Evolutionary conservation across 371 early-diverging fungal species (phyloP).

Genomic region (Rhizopus sp.): DNA sequence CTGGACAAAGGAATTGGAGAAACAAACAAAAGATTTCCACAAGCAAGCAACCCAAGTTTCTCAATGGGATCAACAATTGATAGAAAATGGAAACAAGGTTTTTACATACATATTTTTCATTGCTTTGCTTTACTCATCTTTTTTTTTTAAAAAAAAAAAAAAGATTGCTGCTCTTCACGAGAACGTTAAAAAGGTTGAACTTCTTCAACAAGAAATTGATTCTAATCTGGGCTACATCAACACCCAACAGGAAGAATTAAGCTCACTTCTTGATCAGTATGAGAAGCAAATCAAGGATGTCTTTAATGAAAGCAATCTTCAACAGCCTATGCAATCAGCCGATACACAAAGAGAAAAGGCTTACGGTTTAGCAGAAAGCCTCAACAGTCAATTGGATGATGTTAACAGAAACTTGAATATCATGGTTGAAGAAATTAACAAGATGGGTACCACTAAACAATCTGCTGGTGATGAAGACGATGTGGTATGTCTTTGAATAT

Average conservation of each 20-base stretch:
- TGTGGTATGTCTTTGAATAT: conserved; percentile 22
- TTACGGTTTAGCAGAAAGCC: conserved; percentile 80
- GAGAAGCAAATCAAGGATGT: conserved; percentile 69
- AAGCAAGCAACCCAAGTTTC: conserved; percentile 82
- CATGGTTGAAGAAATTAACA: conserved; percentile 90
- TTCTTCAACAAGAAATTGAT: conserved; percentile 77
- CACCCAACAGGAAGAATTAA: conserved; percentile 82
- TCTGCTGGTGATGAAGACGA: conserved; percentile 47
- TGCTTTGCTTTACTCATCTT: no score
- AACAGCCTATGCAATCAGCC: conserved; percentile 60
- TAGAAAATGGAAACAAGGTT: conserved; percentile 83
- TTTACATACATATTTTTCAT: conserved; percentile 6
- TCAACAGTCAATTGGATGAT: conserved; percentile 87
- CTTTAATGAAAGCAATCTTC: conserved; percentile 50
- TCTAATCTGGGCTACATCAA: conserved; percentile 85
- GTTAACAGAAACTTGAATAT: conserved; percentile 74
- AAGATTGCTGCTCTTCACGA: conserved; percentile 78
- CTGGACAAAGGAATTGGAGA: conserved; percentile 84
- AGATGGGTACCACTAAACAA: conserved; percentile 46
- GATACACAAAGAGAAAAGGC: conserved; percentile 88
- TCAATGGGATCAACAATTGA: conserved; percentile 83
- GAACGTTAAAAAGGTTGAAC: conserved; percentile 72
- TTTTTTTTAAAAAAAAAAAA: not conserved
- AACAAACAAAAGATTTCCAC: conserved; percentile 82
- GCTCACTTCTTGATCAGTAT: conserved; percentile 75